Base-by-base conservation (phyloP, 352 stramenopile species). In the Blastocystis sp. region DNA sequence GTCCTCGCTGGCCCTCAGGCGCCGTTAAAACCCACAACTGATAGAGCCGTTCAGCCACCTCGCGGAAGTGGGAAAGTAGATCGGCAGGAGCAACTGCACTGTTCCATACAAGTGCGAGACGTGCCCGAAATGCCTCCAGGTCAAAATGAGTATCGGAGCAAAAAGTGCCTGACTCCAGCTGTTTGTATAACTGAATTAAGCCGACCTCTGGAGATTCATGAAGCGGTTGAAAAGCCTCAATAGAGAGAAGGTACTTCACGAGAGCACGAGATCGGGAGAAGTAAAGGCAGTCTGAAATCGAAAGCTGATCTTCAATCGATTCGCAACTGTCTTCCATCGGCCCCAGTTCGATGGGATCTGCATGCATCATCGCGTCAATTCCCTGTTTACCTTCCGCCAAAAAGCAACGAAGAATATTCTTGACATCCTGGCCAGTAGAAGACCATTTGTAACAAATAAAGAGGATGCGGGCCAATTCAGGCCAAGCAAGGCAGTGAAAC, bases 391-490 rank as follows among this genome's bases (percentile, higher is more conserved):
- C 41, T 8, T 79, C 78, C 34, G 59, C 56, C 56, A 59, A 26
- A 24, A 89, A 45, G 9, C 13, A 16, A 7, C 47, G 13, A 30
- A 59, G 9, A 11, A 78, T 56, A 13, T 6, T 78, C 11, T 16
- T 37, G n/a, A 47, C 9, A 43, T 89, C 78, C 20, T 34, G 26
- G 8, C 78, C 78, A 43, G 13, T 66, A 34, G 55, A 26, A 16
- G 41, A 24, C 78, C 55, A 89, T 8, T 43, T 41, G 26, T 89
- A 64, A 53, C 78, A 89, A 16, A 89, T 47, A 34, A 89, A 89
- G 0, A 78, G 8, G 7, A 89, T 16, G 0, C 78, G 78, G 18
- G 78, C 78, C 20, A 89, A 89, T 34, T 89, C 78, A 9, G 78
- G 78, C 78, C 78, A 89, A 16, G 78, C 70, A 13, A 64, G 41